Evolutionary conservation across 2,329 filamentous ascomycete genomes (phyloP).

Genomic region (Calonectria pseudoreteaudii): DNA sequence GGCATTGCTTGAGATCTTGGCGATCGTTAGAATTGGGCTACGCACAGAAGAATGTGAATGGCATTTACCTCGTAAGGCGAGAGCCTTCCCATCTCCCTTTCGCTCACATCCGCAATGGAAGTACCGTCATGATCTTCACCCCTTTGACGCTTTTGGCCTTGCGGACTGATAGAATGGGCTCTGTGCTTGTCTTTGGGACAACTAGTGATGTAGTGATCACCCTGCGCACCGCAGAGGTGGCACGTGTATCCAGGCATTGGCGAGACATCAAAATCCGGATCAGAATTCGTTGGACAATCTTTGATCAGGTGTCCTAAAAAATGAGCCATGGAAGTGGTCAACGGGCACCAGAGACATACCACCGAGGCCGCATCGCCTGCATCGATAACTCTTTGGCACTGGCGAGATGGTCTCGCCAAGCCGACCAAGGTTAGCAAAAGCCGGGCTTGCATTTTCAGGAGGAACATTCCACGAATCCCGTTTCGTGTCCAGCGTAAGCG

Average conservation of each 20-base stretch:
- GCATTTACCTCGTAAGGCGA: constrained; percentile 40
- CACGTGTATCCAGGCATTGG: constrained; percentile 30
- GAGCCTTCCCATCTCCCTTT: constrained; percentile 35
- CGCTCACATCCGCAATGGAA: not conserved
- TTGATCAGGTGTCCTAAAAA: constrained; percentile 33
- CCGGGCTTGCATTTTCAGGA: not conserved
- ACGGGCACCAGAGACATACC: constrained; percentile 3
- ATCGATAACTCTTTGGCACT: constrained; percentile 13
- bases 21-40: not conserved
- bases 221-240: constrained; percentile 27
- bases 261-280: not conserved
- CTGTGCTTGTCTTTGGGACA: constrained; percentile 24
- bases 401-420: not conserved
- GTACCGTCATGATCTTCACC: not conserved
- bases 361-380: constrained; percentile 21
- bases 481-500: not conserved
- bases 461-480: not conserved
- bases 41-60: not conserved
- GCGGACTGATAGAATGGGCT: not conserved
- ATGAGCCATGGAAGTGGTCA: not conserved
- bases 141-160: not conserved
- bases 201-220: constrained; percentile 25
- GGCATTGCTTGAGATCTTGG: not conserved
- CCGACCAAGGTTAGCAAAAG: not conserved
- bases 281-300: constrained; percentile 26